These are phyloP conservation scores for Candida chauliodis DNA, from an alignment of 805 yeast genomes.

Conservation along the genomic window DNA sequence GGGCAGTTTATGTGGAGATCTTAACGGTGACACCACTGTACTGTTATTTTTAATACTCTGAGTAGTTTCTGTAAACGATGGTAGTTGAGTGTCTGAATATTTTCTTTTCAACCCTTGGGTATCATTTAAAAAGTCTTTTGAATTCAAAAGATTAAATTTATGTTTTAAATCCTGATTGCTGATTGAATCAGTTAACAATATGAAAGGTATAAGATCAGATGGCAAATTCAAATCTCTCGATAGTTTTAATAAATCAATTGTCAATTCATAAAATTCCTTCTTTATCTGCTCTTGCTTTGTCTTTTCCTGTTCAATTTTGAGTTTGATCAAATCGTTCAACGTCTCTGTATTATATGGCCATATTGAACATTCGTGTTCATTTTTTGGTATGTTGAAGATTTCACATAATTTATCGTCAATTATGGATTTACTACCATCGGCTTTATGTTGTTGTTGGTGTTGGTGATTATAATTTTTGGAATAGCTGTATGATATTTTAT, in stretches of 20 bases:
- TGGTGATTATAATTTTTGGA: not conserved
- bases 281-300: slow-evolving; percentile 36
- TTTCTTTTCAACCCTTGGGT: slow-evolving; percentile 16
- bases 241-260: slow-evolving; percentile 34
- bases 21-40: slow-evolving; percentile 22
- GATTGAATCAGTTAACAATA: slow-evolving; percentile 18
- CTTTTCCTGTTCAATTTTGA: slow-evolving; percentile 41
- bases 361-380: slow-evolving; percentile 12
- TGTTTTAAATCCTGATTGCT: slow-evolving; percentile 15
- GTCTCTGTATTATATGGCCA: slow-evolving; percentile 36
- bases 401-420: slow-evolving; percentile 20
- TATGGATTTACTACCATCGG: slow-evolving; percentile 15
- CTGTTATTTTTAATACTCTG: slow-evolving; percentile 17
- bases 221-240: slow-evolving; percentile 31
- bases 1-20: slow-evolving; percentile 32
- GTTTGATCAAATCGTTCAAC: slow-evolving; percentile 30
- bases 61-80: slow-evolving; percentile 23
- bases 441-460: too few species aligned
- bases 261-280: slow-evolving; percentile 26
- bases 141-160: slow-evolving; percentile 16
- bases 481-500: too few species aligned
- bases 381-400: slow-evolving; percentile 19
- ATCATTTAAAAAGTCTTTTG: slow-evolving; percentile 12
- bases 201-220: slow-evolving; percentile 33
- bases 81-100: slow-evolving; percentile 21